Evolutionary conservation across 257 asterid species (phyloP), one percentile per base, ranked within the genome.

Genomic region (Plectranthus barbatus): DNA sequence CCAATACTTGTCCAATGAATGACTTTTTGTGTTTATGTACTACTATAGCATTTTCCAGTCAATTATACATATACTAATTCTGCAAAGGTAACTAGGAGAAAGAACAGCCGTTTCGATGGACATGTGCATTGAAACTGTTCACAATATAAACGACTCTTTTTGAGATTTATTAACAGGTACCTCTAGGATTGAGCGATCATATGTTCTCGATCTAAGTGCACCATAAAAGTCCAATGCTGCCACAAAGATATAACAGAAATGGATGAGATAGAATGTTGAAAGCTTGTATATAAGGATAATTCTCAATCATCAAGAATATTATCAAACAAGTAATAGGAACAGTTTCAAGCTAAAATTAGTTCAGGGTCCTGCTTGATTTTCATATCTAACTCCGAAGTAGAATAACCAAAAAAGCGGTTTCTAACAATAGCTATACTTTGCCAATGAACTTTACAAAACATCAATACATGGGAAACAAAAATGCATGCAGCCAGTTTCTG

Each of bases 201-300:
- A 88, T 29, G 97, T 91, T 75, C 98, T 81, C 55, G 97, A 88
- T 76, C 98, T 80, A 58, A 91, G 74, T 70, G 98, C 97, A 54
- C 98, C 97, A 75, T 84, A 91, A 70, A 91, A 88, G 68, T 91
- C 98, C 88, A 91, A 76, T 44, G 98, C 97, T 91, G 91, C 71
- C 74, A 75, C 46, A 6, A 14, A 64, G 55, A 61, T 29, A 51
- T 58, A 52, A 54, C 58, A 75, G 34, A 60, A 44, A 62, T 66
- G 17, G 45, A 26, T 37, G 13, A 19, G 31, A 54, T 26, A 50
- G 33, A 66, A 46, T 17, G 19, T 49, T 23, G 19, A 11, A 39
- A 49, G 49, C 6, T 7, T 5, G 44, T 14, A 20, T 6, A 12
- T 7, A 20, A 6, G 39, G 26, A 62, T n/a, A 41, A n/a, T 21